These are phyloP conservation scores for Globisporangium nagaii DNA, from an alignment of 352 stramenopile genomes.

Conservation along the genomic window DNA sequence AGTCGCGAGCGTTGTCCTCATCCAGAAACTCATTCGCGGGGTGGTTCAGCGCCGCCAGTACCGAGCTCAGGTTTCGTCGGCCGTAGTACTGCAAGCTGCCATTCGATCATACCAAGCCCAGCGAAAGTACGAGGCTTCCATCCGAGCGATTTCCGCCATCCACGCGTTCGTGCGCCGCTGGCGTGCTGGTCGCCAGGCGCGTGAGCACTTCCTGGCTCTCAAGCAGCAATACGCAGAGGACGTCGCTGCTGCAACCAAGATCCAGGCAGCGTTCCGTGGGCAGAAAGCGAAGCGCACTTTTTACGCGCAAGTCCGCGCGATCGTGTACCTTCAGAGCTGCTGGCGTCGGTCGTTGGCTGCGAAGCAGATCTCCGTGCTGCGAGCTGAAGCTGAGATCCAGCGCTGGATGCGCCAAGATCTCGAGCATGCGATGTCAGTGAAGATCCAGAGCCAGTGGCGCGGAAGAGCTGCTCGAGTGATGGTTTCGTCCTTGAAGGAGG, in stretches of 20 bases:
- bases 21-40: conserved; percentile 37
- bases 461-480: conserved; percentile 12
- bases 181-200: conserved; percentile 13
- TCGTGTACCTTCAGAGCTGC: conserved; percentile 26
- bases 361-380: conserved; percentile 8
- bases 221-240: background rate
- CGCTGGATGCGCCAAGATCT: conserved; percentile 11
- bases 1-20: conserved; percentile 20
- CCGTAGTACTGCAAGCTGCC: conserved; percentile 30
- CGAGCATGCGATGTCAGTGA: conserved; percentile 19
- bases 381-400: conserved; percentile 12
- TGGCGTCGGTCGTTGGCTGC: conserved; percentile 20
- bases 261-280: conserved; percentile 20
- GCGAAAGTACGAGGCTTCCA: conserved; percentile 18
- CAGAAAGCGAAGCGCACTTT: conserved; percentile 9
- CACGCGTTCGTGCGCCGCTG: conserved; percentile 20
- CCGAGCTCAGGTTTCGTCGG: conserved; percentile 19
- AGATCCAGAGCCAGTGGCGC: conserved; percentile 33
- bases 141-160: conserved; percentile 21
- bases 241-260: conserved; percentile 16
- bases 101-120: conserved; percentile 25
- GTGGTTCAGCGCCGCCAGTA: conserved; percentile 28
- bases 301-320: conserved; percentile 10
- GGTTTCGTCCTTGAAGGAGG: conserved; percentile 5
- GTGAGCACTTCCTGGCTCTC: background rate